A percentile compares a stretch with the other conserved stretches of the same genome.
Evolutionary conservation across 257 asterid genomes (phyloP).

Genomic region (Fraxinus cuspidata): DNA sequence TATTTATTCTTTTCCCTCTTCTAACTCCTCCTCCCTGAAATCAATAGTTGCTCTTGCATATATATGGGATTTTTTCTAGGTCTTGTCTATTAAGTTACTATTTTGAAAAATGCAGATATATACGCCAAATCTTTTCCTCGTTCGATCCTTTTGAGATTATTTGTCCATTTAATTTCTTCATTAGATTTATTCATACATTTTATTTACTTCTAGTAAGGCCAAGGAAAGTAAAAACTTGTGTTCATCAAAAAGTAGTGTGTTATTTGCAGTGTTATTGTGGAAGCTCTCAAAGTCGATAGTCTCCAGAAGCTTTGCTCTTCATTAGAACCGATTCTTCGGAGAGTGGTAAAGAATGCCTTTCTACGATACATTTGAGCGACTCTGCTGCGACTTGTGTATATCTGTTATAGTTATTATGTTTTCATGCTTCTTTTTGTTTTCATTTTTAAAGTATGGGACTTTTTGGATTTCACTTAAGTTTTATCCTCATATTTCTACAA

Average conservation of each 20-base stretch:
- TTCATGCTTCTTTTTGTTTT: too few species aligned
- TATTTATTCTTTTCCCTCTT: background rate
- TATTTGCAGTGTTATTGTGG: conserved; percentile 88
- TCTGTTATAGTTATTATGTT: background rate
- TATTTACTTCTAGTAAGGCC: background rate
- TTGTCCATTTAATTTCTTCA: background rate
- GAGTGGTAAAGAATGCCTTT: conserved; percentile 65
- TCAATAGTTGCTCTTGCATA: background rate
- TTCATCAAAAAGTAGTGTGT: conserved; percentile 8
- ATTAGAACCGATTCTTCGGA: conserved; percentile 90
- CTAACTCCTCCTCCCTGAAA: background rate
- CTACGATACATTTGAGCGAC: background rate
- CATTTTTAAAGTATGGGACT: background rate
- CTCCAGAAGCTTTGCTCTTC: conserved; percentile 97
- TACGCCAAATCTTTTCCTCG: background rate
- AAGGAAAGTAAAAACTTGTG: background rate
- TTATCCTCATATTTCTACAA: background rate
- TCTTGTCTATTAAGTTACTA: background rate
- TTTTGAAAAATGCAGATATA: too few species aligned
- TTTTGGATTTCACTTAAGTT: background rate
- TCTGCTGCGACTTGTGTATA: conserved; percentile 6
- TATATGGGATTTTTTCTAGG: background rate
- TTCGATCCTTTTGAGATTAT: background rate
- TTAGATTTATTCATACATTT: background rate
- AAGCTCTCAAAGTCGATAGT: conserved; percentile 94